These are phyloP conservation scores for Lactifluus pinguis DNA, from an alignment of 768 basidiomycete species.

Conservation along the genomic window DNA sequence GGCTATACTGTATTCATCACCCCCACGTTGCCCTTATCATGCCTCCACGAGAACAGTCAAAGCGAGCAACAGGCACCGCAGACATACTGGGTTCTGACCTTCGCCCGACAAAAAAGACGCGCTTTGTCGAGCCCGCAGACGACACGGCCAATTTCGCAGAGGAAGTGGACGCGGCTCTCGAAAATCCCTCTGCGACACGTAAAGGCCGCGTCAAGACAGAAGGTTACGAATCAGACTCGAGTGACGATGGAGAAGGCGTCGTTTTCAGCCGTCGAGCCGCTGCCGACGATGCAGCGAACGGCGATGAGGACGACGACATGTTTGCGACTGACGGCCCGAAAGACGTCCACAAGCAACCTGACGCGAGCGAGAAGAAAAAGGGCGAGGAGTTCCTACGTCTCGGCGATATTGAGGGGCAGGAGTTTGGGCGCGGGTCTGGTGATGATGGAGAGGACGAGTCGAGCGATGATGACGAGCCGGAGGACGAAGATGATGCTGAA, in stretches of 20 bases:
- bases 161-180: slow-evolving; percentile 67
- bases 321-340: slow-evolving; percentile 67
- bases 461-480: slow-evolving; percentile 34
- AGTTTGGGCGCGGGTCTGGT: slow-evolving; percentile 52
- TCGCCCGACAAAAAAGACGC: slow-evolving; percentile 54
- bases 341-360: slow-evolving; percentile 33
- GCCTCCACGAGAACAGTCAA: slow-evolving; percentile 21
- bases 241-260: slow-evolving; percentile 91
- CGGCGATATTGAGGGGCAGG: slow-evolving; percentile 96
- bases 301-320: slow-evolving; percentile 64
- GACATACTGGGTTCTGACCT: slow-evolving; percentile 18
- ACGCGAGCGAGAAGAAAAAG: slow-evolving; percentile 38
- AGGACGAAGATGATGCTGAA: slow-evolving; percentile 72
- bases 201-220: slow-evolving; percentile 75
- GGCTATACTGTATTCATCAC: background rate
- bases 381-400: slow-evolving; percentile 69
- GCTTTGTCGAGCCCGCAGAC: slow-evolving; percentile 66
- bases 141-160: slow-evolving; percentile 71
- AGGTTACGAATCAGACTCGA: slow-evolving; percentile 91
- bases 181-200: slow-evolving; percentile 50
- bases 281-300: slow-evolving; percentile 37
- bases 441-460: slow-evolving; percentile 27
- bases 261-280: slow-evolving; percentile 60
- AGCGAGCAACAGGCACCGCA: slow-evolving; percentile 7
- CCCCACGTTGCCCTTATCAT: background rate